Conservation (phyloP, 2,329 filamentous ascomycete genomes). For the Penicillium sumatraense region DNA sequence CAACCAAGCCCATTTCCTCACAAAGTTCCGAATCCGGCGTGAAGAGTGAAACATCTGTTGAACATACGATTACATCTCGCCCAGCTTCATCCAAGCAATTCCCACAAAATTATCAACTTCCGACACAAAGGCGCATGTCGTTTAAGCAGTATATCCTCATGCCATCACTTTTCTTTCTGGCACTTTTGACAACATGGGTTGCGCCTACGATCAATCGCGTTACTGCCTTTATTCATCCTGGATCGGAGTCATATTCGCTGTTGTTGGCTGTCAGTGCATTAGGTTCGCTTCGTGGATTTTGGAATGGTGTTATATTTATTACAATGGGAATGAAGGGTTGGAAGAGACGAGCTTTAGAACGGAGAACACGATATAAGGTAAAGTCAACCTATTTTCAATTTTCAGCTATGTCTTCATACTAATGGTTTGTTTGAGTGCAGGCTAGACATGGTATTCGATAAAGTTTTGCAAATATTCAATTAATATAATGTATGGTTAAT, state of each 20-base stretch:
- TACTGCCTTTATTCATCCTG: conserved; percentile 34
- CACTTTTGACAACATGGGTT: conserved; percentile 42
- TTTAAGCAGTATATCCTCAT: conserved; percentile 46
- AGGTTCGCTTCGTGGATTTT: conserved; percentile 43
- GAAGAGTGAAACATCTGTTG: conserved; percentile 11
- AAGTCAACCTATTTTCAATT: not conserved
- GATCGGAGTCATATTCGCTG: conserved; percentile 34
- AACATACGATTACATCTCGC: conserved; percentile 2
- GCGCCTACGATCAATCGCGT: conserved; percentile 44
- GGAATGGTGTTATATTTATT: conserved; percentile 46
- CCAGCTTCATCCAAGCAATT: not conserved
- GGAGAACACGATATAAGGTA: not conserved
- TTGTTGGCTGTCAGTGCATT: conserved; percentile 39
- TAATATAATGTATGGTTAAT: too few relatives aligned
- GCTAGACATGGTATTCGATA: not conserved
- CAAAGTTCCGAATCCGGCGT: conserved; percentile 10
- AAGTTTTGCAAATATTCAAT: too few relatives aligned
- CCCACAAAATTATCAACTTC: conserved; percentile 6
- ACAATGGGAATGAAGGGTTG: conserved; percentile 42
- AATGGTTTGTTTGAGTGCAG: too few relatives aligned
- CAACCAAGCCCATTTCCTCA: not conserved
- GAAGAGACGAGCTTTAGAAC: conserved; percentile 13
- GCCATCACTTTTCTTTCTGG: conserved; percentile 44
- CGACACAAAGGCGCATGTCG: conserved; percentile 36
- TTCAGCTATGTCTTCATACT: not conserved